phyloP scores from a whole-genome alignment of 768 basidiomycete genomes.

The Crassisporium funariophilum region DNA sequence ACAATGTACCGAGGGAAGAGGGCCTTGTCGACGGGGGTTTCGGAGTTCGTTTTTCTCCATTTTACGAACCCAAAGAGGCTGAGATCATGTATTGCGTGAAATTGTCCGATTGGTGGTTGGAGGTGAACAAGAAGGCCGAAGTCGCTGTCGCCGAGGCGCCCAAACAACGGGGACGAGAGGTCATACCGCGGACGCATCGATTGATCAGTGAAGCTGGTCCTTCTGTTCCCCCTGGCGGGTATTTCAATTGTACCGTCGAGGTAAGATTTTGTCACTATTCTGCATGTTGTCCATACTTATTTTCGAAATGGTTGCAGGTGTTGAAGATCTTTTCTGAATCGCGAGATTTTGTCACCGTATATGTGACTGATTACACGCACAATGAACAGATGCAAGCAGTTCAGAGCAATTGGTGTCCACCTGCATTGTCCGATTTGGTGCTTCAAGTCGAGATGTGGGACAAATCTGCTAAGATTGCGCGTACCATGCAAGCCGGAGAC shows the following conservation, averaged over 20 bases:
- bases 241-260: slow-evolving; percentile 67
- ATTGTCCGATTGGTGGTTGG: slow-evolving; percentile 56
- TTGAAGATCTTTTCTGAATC: slow-evolving; percentile 41
- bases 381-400: slow-evolving; percentile 36
- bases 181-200: slow-evolving; percentile 38
- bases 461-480: slow-evolving; percentile 41
- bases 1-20: slow-evolving; percentile 38
- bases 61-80: slow-evolving; percentile 39
- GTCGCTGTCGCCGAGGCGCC: too few relatives aligned
- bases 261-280: slow-evolving; percentile 33
- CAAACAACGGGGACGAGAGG: slow-evolving; percentile 3
- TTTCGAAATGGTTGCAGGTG: slow-evolving; percentile 45
- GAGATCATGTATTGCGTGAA: slow-evolving; percentile 46
- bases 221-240: slow-evolving; percentile 44
- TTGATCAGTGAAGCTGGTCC: slow-evolving; percentile 55
- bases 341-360: slow-evolving; percentile 43
- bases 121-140: slow-evolving; percentile 22
- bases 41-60: slow-evolving; percentile 46
- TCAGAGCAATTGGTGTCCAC: slow-evolving; percentile 50
- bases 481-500: slow-evolving; percentile 46
- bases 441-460: slow-evolving; percentile 67
- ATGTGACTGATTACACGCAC: slow-evolving; percentile 68
- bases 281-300: neutral
- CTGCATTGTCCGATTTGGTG: slow-evolving; percentile 42
- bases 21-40: slow-evolving; percentile 33